A percentile compares a stretch with the other conserved stretches of the same genome.
phyloP scores from a whole-genome alignment of 345 rosid species.

The Chamaenerion angustifolium region DNA sequence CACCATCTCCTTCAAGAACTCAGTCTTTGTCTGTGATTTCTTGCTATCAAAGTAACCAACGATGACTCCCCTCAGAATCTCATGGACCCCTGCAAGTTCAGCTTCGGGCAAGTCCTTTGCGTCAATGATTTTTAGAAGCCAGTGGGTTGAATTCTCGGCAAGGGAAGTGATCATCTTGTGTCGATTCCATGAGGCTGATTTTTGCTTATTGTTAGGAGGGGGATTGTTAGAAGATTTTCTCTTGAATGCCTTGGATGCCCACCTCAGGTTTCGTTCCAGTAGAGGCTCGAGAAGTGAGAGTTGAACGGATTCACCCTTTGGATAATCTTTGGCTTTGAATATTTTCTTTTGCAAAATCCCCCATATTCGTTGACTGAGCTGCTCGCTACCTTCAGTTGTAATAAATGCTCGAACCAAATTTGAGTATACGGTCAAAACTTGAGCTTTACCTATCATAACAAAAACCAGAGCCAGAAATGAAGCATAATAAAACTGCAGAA shows the following conservation, averaged over 20 bases:
- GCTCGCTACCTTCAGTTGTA: conserved; percentile 67
- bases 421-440: conserved; percentile 66
- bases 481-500: not conserved
- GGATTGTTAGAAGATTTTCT: conserved; percentile 42
- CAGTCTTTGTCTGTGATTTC: conserved; percentile 63
- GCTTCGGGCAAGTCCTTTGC: conserved; percentile 34
- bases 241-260: conserved; percentile 87
- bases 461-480: not conserved
- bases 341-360: conserved; percentile 79
- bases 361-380: conserved; percentile 90
- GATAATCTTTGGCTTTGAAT: conserved; percentile 69
- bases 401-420: conserved; percentile 68
- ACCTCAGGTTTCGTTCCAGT: conserved; percentile 62
- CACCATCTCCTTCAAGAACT: conserved; percentile 63
- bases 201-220: conserved; percentile 37
- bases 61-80: conserved; percentile 33
- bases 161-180: conserved; percentile 58
- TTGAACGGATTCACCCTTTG: conserved; percentile 41
- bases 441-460: conserved; percentile 41
- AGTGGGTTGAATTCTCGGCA: conserved; percentile 61
- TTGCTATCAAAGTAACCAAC: conserved; percentile 57
- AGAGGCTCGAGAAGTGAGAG: conserved; percentile 42
- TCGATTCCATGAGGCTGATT: conserved; percentile 53
- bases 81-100: conserved; percentile 44
- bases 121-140: conserved; percentile 73